Conservation (phyloP, 805 yeast species). For the Candida tammaniensis region DNA sequence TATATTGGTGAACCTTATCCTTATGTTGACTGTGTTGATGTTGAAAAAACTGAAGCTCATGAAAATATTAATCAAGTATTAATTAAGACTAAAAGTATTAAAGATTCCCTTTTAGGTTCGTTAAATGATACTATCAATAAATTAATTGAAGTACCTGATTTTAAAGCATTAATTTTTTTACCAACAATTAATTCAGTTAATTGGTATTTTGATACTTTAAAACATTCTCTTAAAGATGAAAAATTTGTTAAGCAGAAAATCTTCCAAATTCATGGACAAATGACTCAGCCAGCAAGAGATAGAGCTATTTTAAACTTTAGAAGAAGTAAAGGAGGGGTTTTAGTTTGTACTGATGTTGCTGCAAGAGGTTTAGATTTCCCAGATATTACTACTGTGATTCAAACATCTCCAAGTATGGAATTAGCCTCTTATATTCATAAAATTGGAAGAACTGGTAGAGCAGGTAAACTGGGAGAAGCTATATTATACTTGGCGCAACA, state of each 20-base stretch:
- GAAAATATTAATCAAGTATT: conserved; percentile 72
- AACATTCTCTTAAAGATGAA: background rate
- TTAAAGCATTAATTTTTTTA: conserved; percentile 80
- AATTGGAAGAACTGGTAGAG: conserved; percentile 95
- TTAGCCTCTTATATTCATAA: conserved; percentile 85
- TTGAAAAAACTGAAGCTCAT: conserved; percentile 70
- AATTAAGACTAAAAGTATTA: conserved; percentile 51
- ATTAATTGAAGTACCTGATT: conserved; percentile 34
- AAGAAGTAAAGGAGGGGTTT: conserved; percentile 45
- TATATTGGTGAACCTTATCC: conserved; percentile 54
- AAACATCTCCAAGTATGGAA: conserved; percentile 73
- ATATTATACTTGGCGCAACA: conserved; percentile 52
- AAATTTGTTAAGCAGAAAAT: conserved; percentile 14
- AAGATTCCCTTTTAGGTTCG: conserved; percentile 60
- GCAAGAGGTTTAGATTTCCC: conserved; percentile 98
- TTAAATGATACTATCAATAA: conserved; percentile 42
- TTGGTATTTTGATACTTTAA: conserved; percentile 39
- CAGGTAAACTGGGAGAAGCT: conserved; percentile 77
- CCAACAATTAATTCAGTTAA: conserved; percentile 75
- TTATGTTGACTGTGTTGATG: conserved; percentile 71
- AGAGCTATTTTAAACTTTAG: conserved; percentile 55
- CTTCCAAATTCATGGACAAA: conserved; percentile 61
- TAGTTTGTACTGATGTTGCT: conserved; percentile 88
- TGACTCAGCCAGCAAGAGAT: conserved; percentile 68
- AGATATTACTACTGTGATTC: conserved; percentile 79